Evolutionary conservation across 1,284 basidiomycete genomes (phyloP).

Genomic region (Ustilago sp.): DNA sequence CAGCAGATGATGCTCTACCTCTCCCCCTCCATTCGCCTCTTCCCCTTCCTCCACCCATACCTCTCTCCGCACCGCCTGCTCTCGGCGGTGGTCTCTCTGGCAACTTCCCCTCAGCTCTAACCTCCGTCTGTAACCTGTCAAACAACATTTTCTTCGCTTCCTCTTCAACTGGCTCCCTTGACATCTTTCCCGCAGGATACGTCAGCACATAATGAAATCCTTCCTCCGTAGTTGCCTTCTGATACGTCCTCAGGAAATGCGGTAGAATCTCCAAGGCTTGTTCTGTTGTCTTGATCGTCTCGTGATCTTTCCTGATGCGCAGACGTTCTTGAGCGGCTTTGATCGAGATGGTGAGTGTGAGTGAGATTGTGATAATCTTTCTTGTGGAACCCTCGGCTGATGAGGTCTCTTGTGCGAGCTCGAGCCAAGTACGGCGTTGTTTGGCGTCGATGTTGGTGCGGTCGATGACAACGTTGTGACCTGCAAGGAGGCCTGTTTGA

Average conservation of each 20-base stretch:
- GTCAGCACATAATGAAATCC: slow-evolving; percentile 39
- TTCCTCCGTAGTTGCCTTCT: slow-evolving; percentile 35
- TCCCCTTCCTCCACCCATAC: slow-evolving; percentile 13
- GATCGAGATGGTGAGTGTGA: slow-evolving; percentile 42
- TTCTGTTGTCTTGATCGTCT: slow-evolving; percentile 41
- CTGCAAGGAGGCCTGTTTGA: slow-evolving; percentile 19
- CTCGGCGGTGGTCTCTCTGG: slow-evolving; percentile 33
- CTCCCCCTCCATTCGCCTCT: slow-evolving; percentile 16
- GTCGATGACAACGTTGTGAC: slow-evolving; percentile 44
- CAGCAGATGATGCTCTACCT: slow-evolving; percentile 22
- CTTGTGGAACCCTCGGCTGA: background rate
- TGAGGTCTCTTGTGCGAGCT: slow-evolving; percentile 27
- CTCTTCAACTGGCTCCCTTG: slow-evolving; percentile 16
- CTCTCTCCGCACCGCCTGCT: slow-evolving; percentile 15
- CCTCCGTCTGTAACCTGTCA: slow-evolving; percentile 13
- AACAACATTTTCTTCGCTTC: slow-evolving; percentile 31
- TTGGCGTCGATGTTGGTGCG: slow-evolving; percentile 52
- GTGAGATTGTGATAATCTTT: slow-evolving; percentile 32
- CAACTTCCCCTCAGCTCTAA: slow-evolving; percentile 23
- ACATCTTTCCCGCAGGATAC: slow-evolving; percentile 29
- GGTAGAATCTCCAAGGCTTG: slow-evolving; percentile 35
- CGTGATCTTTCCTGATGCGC: slow-evolving; percentile 30
- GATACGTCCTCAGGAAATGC: slow-evolving; percentile 38
- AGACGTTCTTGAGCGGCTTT: slow-evolving; percentile 27
- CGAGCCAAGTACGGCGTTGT: slow-evolving; percentile 47